These are phyloP conservation scores for Ceratobasidium sp. DNA, from an alignment of 1,284 basidiomycete genomes.

Conservation along the genomic window DNA sequence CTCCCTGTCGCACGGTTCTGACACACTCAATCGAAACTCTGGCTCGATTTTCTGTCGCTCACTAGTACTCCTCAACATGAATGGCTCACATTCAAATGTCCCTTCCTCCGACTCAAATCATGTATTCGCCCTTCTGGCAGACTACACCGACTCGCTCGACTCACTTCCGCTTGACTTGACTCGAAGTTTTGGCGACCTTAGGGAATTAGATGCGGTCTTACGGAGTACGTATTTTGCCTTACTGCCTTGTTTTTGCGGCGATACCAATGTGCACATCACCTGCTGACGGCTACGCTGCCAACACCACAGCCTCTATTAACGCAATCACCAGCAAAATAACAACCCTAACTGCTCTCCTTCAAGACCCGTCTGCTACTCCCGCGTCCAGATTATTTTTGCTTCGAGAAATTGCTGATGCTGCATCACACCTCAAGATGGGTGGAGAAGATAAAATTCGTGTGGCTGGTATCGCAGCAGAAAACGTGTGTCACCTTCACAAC, in stretches of 20 bases:
- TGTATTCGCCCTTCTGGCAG: constrained; percentile 68
- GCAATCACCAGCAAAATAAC: constrained; percentile 82
- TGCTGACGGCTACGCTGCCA: constrained; percentile 32
- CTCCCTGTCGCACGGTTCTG: background rate
- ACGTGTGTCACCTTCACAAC: constrained; percentile 54
- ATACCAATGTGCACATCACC: background rate
- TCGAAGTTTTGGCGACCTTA: constrained; percentile 92
- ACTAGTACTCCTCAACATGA: constrained; percentile 6
- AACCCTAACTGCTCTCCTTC: constrained; percentile 76
- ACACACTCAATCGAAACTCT: no score
- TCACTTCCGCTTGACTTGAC: constrained; percentile 94
- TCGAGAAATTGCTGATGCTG: constrained; percentile 93
- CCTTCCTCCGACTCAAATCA: constrained; percentile 18
- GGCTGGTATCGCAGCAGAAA: constrained; percentile 93
- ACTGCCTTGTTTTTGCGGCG: background rate
- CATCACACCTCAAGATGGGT: constrained; percentile 89
- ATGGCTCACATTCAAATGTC: constrained; percentile 4
- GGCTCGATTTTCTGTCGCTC: background rate
- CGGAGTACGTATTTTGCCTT: constrained; percentile 60
- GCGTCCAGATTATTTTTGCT: constrained; percentile 88
- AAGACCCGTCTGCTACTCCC: constrained; percentile 72
- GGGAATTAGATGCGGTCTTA: constrained; percentile 97
- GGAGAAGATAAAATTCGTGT: constrained; percentile 99
- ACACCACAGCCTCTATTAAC: constrained; percentile 69
- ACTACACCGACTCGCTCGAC: constrained; percentile 93